Conservation (phyloP, 2,329 filamentous ascomycete genomes). For the Massarina eburnea region DNA sequence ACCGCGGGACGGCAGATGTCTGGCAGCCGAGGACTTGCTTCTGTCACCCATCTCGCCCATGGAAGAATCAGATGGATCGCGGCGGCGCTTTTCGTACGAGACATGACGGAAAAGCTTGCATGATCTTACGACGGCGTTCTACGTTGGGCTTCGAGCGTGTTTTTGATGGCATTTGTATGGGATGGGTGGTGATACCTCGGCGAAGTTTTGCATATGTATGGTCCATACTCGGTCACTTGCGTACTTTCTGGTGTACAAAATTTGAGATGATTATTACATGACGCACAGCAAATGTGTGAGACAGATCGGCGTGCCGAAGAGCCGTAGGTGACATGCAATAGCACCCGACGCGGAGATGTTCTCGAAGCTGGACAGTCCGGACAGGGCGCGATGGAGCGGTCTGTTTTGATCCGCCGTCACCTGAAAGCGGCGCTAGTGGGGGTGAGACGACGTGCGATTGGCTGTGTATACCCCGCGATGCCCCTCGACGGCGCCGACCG, state of each 20-base stretch:
- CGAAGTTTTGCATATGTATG: neutral
- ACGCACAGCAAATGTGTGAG: no score
- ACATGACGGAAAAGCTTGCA: conserved; percentile 23
- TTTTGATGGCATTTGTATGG: neutral
- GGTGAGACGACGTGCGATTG: neutral
- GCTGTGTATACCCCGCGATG: neutral
- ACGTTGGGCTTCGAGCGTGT: neutral
- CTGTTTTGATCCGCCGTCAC: neutral
- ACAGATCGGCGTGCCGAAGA: no score
- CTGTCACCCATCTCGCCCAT: conserved; percentile 40
- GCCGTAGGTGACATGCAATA: no score
- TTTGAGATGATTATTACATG: no score
- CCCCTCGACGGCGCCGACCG: neutral
- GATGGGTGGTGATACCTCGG: conserved; percentile 1
- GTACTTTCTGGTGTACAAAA: no score
- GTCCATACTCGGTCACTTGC: no score
- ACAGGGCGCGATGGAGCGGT: conserved; percentile 1
- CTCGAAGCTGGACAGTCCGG: neutral
- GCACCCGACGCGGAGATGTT: neutral
- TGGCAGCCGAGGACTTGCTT: conserved; percentile 30
- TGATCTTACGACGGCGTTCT: neutral
- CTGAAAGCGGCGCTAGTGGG: conserved; percentile 1
- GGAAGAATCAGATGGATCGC: conserved; percentile 28
- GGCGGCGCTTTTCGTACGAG: conserved; percentile 44
- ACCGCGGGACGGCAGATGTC: conserved; percentile 20